Conservation (phyloP, 192 early-diverging fungal species). For the Polychytrium aggregatum region DNA sequence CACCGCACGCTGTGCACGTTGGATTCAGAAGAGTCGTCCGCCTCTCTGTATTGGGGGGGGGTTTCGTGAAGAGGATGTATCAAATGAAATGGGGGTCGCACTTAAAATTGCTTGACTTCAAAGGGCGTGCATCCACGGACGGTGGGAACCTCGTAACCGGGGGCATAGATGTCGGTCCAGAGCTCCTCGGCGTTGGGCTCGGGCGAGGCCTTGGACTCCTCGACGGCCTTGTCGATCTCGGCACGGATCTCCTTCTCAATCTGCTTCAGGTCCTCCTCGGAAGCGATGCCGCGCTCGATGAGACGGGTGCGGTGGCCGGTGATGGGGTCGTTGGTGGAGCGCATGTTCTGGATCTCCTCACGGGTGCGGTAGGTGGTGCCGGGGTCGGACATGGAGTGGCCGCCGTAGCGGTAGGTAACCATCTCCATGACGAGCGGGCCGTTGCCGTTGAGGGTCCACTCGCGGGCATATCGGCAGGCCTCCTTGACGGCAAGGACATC, state of each 20-base stretch:
- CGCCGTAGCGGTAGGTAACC: constrained; percentile 97
- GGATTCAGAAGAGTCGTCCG: too few species aligned
- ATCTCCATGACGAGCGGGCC: constrained; percentile 92
- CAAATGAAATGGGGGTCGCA: too few species aligned
- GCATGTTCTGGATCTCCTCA: constrained; percentile 98
- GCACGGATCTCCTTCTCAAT: constrained; percentile 87
- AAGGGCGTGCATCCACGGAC: constrained; percentile 78
- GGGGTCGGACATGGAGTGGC: constrained; percentile 99
- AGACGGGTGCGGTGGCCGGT: constrained; percentile 80
- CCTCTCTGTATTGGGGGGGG: too few species aligned
- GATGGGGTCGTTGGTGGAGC: constrained; percentile 85
- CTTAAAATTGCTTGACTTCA: constrained; percentile 58
- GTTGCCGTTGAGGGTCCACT: constrained; percentile 69
- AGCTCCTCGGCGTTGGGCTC: constrained; percentile 62
- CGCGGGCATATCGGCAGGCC: constrained; percentile 72
- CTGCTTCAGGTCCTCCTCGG: constrained; percentile 84
- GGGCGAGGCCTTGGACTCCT: constrained; percentile 66
- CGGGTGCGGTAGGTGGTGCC: constrained; percentile 98
- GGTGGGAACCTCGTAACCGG: constrained; percentile 56
- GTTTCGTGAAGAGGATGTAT: too few species aligned
- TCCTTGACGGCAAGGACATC: constrained; percentile 86
- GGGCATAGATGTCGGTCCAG: constrained; percentile 73
- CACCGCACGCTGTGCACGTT: too few species aligned
- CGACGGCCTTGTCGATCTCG: constrained; percentile 75
- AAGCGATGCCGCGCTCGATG: constrained; percentile 50